These are phyloP conservation scores for Peterozyma xylosa DNA, from an alignment of 805 yeast genomes.

Conservation along the genomic window DNA sequence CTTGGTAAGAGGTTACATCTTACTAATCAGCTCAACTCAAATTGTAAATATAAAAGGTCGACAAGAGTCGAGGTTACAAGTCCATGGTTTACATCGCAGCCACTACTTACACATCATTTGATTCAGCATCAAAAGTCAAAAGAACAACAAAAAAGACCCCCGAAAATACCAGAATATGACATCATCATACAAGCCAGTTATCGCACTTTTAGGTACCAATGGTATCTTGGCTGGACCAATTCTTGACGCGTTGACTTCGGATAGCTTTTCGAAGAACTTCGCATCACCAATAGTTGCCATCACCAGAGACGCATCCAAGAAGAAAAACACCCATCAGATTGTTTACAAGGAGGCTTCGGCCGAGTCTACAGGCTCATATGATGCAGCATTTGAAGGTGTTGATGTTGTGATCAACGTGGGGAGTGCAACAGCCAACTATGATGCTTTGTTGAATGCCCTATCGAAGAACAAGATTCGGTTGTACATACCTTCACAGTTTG, in stretches of 20 bases:
- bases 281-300: background rate
- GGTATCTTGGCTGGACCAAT: background rate
- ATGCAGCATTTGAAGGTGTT: background rate
- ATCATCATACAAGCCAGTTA: too few relatives aligned
- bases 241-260: background rate
- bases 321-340: background rate
- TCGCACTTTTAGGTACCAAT: background rate
- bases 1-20: too few relatives aligned
- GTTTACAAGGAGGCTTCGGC: background rate
- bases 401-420: background rate
- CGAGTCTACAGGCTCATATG: background rate
- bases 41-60: too few relatives aligned
- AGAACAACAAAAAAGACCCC: too few relatives aligned
- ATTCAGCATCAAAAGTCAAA: too few relatives aligned
- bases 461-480: background rate
- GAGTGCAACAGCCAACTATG: background rate
- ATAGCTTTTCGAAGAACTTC: background rate
- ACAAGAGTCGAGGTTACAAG: too few relatives aligned
- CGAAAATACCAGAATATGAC: too few relatives aligned
- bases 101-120: too few relatives aligned
- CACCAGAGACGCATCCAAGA: slow-evolving; percentile 1
- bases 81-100: too few relatives aligned
- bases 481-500: slow-evolving; percentile 1
- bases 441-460: background rate
- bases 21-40: too few relatives aligned